These are phyloP conservation scores for Termitomyces sp. DNA, from an alignment of 768 basidiomycete species.

Conservation along the genomic window DNA sequence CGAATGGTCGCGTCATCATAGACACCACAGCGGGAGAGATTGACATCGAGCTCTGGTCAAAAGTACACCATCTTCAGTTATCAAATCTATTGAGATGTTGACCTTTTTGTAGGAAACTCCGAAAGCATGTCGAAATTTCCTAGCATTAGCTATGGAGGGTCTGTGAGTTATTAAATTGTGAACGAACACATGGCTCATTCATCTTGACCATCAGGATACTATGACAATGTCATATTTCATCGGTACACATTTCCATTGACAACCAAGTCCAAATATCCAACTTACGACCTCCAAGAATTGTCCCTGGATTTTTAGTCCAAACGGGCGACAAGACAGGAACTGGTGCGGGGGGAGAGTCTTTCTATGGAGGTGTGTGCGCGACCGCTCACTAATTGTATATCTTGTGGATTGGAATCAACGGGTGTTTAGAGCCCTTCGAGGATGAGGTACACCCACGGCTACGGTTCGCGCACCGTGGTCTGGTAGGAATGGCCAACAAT, in stretches of 20 bases:
- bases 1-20: slow-evolving; percentile 80
- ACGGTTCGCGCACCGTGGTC: slow-evolving; percentile 83
- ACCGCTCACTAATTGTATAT: not conserved
- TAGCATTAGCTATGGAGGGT: slow-evolving; percentile 89
- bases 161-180: slow-evolving; percentile 26
- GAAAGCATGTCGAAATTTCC: slow-evolving; percentile 88
- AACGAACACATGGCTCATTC: not conserved
- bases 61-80: slow-evolving; percentile 39
- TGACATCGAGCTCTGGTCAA: slow-evolving; percentile 91
- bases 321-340: slow-evolving; percentile 92
- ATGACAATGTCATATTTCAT: slow-evolving; percentile 94
- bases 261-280: not conserved
- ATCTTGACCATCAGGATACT: slow-evolving; percentile 64
- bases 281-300: slow-evolving; percentile 39
- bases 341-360: slow-evolving; percentile 89
- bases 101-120: slow-evolving; percentile 70
- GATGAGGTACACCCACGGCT: slow-evolving; percentile 93
- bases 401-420: not conserved
- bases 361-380: slow-evolving; percentile 69
- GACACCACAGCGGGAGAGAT: slow-evolving; percentile 87
- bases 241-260: slow-evolving; percentile 39
- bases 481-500: slow-evolving; percentile 92
- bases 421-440: slow-evolving; percentile 72
- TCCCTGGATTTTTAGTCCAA: slow-evolving; percentile 90
- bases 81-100: not conserved